Evolutionary conservation across 1,284 basidiomycete species (phyloP).

Genomic region (Waitea zeae): DNA sequence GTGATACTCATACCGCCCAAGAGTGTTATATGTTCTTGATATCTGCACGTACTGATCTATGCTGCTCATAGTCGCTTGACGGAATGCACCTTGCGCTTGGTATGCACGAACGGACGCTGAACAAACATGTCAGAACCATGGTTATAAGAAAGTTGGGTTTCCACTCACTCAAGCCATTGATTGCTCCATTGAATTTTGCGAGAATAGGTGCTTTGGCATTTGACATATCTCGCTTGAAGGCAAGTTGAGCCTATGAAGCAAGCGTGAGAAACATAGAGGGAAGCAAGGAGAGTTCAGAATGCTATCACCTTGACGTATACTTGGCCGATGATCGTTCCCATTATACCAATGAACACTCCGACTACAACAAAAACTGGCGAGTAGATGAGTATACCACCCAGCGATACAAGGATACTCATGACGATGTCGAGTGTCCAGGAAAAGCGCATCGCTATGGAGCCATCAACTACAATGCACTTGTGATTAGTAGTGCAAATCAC

Average conservation of each 20-base stretch:
- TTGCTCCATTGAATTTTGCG: slow-evolving; percentile 22
- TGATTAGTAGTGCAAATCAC: too few relatives aligned
- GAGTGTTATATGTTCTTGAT: too few relatives aligned
- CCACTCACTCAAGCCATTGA: slow-evolving; percentile 16
- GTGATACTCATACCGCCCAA: too few relatives aligned
- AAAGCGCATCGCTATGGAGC: slow-evolving; percentile 11
- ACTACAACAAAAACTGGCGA: slow-evolving; percentile 21
- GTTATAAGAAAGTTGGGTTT: not conserved
- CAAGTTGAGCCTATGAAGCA: slow-evolving; percentile 26
- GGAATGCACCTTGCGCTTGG: too few relatives aligned
- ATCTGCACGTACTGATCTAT: too few relatives aligned
- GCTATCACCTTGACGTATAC: slow-evolving; percentile 19
- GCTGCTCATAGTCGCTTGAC: too few relatives aligned
- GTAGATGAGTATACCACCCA: slow-evolving; percentile 22
- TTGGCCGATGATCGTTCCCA: slow-evolving; percentile 26
- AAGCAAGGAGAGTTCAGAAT: too few relatives aligned
- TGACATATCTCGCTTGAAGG: slow-evolving; percentile 27
- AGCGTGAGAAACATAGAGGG: too few relatives aligned
- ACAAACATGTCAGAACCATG: not conserved
- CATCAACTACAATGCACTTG: too few relatives aligned
- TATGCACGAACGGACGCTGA: slow-evolving; percentile 15
- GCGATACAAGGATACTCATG: slow-evolving; percentile 19
- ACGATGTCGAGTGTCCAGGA: slow-evolving; percentile 12
- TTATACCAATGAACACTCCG: slow-evolving; percentile 19
- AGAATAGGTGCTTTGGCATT: slow-evolving; percentile 25